Conservation (phyloP, 139 green algal genomes). For the Haematococcus sp. region DNA sequence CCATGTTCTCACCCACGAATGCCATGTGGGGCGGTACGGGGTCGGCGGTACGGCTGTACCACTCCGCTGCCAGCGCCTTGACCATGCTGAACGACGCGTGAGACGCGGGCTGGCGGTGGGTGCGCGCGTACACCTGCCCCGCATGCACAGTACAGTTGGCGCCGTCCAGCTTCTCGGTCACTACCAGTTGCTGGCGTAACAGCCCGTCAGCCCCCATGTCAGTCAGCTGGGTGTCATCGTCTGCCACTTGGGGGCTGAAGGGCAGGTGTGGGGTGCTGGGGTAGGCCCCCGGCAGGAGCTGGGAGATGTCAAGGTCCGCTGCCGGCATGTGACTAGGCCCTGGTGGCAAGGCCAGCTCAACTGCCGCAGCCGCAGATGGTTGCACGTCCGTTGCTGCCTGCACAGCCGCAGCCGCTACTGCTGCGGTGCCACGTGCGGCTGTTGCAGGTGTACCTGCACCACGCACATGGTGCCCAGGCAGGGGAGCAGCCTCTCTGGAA, state of each 20-base stretch:
- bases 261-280: slow-evolving; percentile 26
- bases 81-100: slow-evolving; percentile 21
- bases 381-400: neutral
- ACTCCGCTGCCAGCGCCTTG: slow-evolving; percentile 12
- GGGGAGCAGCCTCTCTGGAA: too few relatives aligned
- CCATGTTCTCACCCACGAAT: slow-evolving; percentile 26
- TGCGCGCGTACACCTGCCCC: slow-evolving; percentile 16
- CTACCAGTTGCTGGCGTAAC: neutral
- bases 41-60: neutral
- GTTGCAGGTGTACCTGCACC: too few relatives aligned
- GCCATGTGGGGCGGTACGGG: neutral
- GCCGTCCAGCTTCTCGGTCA: slow-evolving; percentile 32
- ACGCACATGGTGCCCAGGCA: too few relatives aligned
- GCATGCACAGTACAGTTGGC: slow-evolving; percentile 26
- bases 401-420: neutral
- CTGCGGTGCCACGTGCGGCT: neutral
- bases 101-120: slow-evolving; percentile 9
- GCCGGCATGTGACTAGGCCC: neutral
- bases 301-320: neutral
- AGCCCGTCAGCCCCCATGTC: neutral
- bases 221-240: neutral
- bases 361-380: slow-evolving; percentile 8
- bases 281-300: slow-evolving; percentile 3
- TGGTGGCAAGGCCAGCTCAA: neutral
- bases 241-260: slow-evolving; percentile 23